These are phyloP conservation scores for Nothophytophthora sp. DNA, from an alignment of 352 stramenopile species.

Conservation along the genomic window DNA sequence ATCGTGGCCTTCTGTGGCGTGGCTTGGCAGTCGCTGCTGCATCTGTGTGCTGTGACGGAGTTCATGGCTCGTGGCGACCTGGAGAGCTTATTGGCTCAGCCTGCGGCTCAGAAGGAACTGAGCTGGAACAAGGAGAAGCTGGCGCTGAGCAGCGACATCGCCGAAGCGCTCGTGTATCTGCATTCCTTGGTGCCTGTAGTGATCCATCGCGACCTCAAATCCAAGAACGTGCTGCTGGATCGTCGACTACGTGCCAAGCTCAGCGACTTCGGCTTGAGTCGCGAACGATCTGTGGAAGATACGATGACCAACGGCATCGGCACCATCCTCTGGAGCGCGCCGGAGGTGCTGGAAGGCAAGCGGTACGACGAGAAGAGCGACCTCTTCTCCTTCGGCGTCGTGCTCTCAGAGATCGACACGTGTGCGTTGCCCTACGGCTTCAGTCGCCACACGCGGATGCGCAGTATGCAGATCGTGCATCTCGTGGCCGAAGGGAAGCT, in stretches of 20 bases:
- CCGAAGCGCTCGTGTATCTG: slow-evolving; percentile 70
- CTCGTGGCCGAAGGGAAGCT: slow-evolving; percentile 77
- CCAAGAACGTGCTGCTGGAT: slow-evolving; percentile 74
- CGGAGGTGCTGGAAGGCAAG: slow-evolving; percentile 70
- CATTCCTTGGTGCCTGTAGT: slow-evolving; percentile 66
- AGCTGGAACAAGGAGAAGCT: slow-evolving; percentile 66
- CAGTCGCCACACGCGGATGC: slow-evolving; percentile 64
- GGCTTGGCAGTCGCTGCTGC: slow-evolving; percentile 74
- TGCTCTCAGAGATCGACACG: slow-evolving; percentile 78
- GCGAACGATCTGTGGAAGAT: slow-evolving; percentile 62
- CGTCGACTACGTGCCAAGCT: slow-evolving; percentile 63
- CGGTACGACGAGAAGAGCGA: slow-evolving; percentile 80
- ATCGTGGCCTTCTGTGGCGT: slow-evolving; percentile 86
- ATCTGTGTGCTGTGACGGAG: slow-evolving; percentile 79
- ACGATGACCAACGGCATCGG: slow-evolving; percentile 82
- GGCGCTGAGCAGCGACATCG: slow-evolving; percentile 59
- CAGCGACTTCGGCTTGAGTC: slow-evolving; percentile 74
- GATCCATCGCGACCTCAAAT: slow-evolving; percentile 78
- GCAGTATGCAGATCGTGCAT: slow-evolving; percentile 85
- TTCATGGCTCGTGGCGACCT: slow-evolving; percentile 81
- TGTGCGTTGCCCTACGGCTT: slow-evolving; percentile 75
- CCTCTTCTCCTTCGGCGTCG: slow-evolving; percentile 76
- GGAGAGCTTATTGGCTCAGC: slow-evolving; percentile 44
- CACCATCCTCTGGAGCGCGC: slow-evolving; percentile 75
- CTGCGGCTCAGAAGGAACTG: slow-evolving; percentile 39